Conservation (phyloP, 441 rosid species). For the Euphorbia celastroides region DNA sequence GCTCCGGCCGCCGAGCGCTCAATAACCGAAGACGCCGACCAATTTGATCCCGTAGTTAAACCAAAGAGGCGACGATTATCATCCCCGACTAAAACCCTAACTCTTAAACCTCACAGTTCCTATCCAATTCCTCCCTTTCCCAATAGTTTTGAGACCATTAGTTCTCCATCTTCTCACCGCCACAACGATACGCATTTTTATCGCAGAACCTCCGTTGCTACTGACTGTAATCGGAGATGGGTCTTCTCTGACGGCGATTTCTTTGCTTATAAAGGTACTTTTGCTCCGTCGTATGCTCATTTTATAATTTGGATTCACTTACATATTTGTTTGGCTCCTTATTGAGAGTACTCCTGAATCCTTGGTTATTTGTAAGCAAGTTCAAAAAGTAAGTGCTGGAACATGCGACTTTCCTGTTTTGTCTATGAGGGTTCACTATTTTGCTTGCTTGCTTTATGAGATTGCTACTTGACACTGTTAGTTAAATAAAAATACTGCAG, state of each 20-base stretch:
- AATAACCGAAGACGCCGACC: constrained; percentile 17
- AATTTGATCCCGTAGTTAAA: constrained; percentile 8
- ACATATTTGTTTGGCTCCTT: not conserved
- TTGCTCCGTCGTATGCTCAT: too few relatives aligned
- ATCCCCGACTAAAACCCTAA: constrained; percentile 28
- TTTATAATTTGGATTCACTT: too few relatives aligned
- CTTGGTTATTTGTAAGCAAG: not conserved
- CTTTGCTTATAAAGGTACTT: constrained; percentile 39
- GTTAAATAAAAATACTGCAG: not conserved
- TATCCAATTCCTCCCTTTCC: constrained; percentile 14
- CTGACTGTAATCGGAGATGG: constrained; percentile 52
- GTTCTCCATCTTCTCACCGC: constrained; percentile 15
- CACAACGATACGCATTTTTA: constrained; percentile 20
- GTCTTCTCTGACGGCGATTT: constrained; percentile 44
- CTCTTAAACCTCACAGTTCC: constrained; percentile 18
- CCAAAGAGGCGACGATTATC: constrained; percentile 24
- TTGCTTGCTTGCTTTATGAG: not conserved
- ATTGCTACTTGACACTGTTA: not conserved
- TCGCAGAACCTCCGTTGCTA: constrained; percentile 20
- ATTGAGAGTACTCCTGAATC: not conserved
- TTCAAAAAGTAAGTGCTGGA: too few relatives aligned
- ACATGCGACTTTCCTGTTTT: too few relatives aligned
- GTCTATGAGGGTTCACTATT: too few relatives aligned
- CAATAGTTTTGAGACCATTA: constrained; percentile 30
- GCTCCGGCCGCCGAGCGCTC: constrained; percentile 25